Evolutionary conservation across 2,329 filamentous ascomycete species (phyloP).

Genomic region (Cladobotryum protrusum): DNA sequence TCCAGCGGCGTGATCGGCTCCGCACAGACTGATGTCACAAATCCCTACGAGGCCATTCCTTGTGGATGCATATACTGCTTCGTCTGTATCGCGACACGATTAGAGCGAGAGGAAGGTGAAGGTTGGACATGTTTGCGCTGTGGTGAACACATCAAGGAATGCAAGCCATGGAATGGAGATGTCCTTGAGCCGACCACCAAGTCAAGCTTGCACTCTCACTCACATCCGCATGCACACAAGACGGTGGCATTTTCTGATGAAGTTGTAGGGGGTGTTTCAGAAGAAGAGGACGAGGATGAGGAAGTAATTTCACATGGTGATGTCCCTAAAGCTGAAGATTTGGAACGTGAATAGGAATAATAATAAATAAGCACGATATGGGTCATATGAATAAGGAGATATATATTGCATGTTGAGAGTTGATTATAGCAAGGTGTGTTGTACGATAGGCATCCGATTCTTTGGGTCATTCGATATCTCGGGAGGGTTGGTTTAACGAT

Average conservation of each 20-base stretch:
- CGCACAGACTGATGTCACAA: conserved; percentile 88
- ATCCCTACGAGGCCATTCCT: conserved; percentile 85
- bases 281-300: conserved; percentile 8
- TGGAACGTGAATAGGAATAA: conserved; percentile 3
- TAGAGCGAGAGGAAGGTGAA: conserved; percentile 90
- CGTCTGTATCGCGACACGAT: conserved; percentile 81
- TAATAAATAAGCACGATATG: too few relatives aligned
- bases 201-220: conserved; percentile 23
- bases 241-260: conserved; percentile 59
- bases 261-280: conserved; percentile 30
- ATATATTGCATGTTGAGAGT: too few relatives aligned
- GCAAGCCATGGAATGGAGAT: conserved; percentile 86
- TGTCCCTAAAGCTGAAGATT: too few relatives aligned
- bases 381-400: too few relatives aligned
- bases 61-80: conserved; percentile 96
- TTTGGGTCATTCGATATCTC: too few relatives aligned
- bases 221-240: conserved; percentile 32
- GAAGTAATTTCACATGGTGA: not conserved
- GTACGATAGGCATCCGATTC: too few relatives aligned
- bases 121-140: conserved; percentile 90
- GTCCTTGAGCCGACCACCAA: conserved; percentile 57
- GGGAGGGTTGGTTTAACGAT: too few relatives aligned
- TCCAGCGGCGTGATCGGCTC: conserved; percentile 78
- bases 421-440: too few relatives aligned
- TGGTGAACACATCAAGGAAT: conserved; percentile 75